These are phyloP conservation scores for Ustilago curta DNA, from an alignment of 1,284 basidiomycete species.

Conservation along the genomic window DNA sequence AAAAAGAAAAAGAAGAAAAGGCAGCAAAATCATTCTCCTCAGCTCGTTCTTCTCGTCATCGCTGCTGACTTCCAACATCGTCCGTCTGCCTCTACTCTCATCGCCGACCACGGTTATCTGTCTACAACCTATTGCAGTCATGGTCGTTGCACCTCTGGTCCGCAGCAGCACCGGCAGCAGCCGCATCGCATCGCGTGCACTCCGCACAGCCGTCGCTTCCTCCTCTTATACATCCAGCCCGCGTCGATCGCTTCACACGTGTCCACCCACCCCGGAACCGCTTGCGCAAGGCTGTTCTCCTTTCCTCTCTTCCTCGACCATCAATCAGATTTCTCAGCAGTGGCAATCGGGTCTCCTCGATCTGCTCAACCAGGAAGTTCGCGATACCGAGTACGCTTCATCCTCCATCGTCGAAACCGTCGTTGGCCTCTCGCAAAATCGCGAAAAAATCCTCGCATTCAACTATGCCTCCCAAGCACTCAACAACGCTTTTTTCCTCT, in stretches of 20 bases:
- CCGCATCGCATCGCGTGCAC: constrained; percentile 27
- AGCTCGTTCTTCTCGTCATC: background rate
- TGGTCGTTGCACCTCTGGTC: constrained; percentile 34
- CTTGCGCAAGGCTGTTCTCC: constrained; percentile 61
- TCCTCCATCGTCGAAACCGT: constrained; percentile 80
- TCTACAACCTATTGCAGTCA: constrained; percentile 5
- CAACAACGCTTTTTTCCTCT: constrained; percentile 96
- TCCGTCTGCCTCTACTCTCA: background rate
- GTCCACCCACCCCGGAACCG: constrained; percentile 54
- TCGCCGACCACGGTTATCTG: background rate
- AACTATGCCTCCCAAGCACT: constrained; percentile 92
- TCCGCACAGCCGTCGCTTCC: constrained; percentile 24
- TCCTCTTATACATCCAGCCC: constrained; percentile 20
- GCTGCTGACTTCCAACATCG: background rate
- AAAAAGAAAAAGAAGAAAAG: constrained; percentile 24
- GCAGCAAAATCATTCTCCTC: background rate
- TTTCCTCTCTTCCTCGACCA: constrained; percentile 57
- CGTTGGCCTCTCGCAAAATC: constrained; percentile 77
- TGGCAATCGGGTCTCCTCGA: constrained; percentile 66
- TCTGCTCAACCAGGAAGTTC: constrained; percentile 66
- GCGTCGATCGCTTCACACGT: constrained; percentile 44
- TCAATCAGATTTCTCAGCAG: constrained; percentile 57
- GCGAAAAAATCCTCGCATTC: constrained; percentile 79
- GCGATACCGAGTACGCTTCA: constrained; percentile 75
- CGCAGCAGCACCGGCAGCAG: constrained; percentile 35